Evolutionary conservation across 2,329 filamentous ascomycete genomes (phyloP).

Genomic region (Sporothrix curviconia): DNA sequence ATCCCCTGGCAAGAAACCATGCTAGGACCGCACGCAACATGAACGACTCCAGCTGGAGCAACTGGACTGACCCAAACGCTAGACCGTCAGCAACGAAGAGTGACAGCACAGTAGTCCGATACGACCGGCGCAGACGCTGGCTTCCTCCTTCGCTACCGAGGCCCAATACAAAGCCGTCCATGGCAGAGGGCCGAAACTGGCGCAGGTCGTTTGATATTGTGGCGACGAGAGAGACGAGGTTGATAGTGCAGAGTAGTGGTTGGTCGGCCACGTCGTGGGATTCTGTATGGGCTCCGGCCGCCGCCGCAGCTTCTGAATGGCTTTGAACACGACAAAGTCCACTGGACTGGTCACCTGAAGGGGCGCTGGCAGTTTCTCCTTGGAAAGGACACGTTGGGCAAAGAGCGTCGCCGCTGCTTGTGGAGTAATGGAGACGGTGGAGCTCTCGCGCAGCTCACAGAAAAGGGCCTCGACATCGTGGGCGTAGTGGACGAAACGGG

Average conservation of each 20-base stretch:
- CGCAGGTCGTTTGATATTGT: constrained; percentile 38
- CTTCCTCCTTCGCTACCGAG: constrained; percentile 23
- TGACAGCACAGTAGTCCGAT: constrained; percentile 33
- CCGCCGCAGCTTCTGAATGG: constrained; percentile 38
- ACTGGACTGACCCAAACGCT: constrained; percentile 30
- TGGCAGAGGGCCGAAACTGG: constrained; percentile 42
- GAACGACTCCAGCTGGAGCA: constrained; percentile 30
- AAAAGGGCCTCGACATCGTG: constrained; percentile 57
- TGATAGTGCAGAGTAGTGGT: not conserved
- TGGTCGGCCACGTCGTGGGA: constrained; percentile 28
- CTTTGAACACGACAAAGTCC: constrained; percentile 37
- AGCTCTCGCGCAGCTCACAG: constrained; percentile 51
- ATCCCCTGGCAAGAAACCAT: constrained; percentile 25
- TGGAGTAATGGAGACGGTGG: constrained; percentile 51
- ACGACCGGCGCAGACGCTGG: constrained; percentile 22
- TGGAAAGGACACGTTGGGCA: constrained; percentile 38
- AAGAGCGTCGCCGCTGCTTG: constrained; percentile 39
- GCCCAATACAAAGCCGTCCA: constrained; percentile 43
- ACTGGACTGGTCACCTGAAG: constrained; percentile 29
- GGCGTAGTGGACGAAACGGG: constrained; percentile 56
- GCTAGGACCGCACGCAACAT: constrained; percentile 28
- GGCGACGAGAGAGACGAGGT: not conserved
- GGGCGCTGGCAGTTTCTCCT: constrained; percentile 25
- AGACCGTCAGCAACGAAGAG: constrained; percentile 40
- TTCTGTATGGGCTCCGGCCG: constrained; percentile 36